Conservation (phyloP, 2,329 filamentous ascomycete species). For the Cytospora schulzeri region DNA sequence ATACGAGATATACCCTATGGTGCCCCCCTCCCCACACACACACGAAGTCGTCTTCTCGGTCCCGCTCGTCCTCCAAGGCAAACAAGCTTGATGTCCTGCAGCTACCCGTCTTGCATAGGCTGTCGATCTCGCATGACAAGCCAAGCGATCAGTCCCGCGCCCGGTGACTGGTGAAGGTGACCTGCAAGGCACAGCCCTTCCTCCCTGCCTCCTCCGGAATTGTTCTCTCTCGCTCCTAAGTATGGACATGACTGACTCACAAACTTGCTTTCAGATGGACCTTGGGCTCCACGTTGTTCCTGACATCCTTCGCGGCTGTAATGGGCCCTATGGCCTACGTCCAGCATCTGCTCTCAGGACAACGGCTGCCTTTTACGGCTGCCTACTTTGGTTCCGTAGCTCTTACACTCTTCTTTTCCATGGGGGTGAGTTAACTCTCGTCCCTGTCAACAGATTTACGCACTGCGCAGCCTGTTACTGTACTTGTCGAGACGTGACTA, state of each 20-base stretch:
- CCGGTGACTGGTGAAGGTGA: conserved; percentile 33
- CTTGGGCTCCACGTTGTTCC: conserved; percentile 85
- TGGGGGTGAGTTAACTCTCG: conserved; percentile 70
- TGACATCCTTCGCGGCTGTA: conserved; percentile 89
- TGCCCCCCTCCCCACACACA: conserved; percentile 17
- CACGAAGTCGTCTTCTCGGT: conserved; percentile 22
- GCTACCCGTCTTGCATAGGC: conserved; percentile 39
- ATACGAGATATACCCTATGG: conserved; percentile 16
- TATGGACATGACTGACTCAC: conserved; percentile 9
- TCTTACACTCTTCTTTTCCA: conserved; percentile 86
- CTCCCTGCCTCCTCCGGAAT: conserved; percentile 11
- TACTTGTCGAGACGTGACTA: not conserved
- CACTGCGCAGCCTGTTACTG: conserved; percentile 3
- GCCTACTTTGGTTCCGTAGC: conserved; percentile 93
- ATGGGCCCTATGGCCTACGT: conserved; percentile 87
- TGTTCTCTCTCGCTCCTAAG: not conserved
- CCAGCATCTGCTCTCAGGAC: conserved; percentile 80
- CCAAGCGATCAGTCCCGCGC: conserved; percentile 24
- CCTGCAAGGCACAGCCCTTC: conserved; percentile 29
- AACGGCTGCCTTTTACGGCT: conserved; percentile 87
- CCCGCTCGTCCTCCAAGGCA: conserved; percentile 16
- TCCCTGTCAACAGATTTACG: not conserved
- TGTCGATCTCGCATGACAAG: conserved; percentile 34
- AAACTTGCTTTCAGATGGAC: conserved; percentile 72
- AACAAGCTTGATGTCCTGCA: conserved; percentile 37